These are phyloP conservation scores for Fomitiporia mediterranea DNA, from an alignment of 1,284 basidiomycete species.

Conservation along the genomic window DNA sequence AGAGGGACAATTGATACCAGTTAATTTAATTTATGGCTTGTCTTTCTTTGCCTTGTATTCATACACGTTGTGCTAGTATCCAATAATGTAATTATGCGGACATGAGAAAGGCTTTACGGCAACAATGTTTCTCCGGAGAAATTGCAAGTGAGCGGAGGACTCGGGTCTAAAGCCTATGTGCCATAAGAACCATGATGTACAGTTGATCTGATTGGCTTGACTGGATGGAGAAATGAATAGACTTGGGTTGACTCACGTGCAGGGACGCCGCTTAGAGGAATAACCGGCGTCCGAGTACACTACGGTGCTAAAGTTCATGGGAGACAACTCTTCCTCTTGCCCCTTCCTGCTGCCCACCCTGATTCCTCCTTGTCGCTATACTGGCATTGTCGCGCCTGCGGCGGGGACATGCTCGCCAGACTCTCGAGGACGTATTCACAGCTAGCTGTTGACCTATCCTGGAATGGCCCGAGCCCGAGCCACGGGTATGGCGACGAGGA, in stretches of 20 bases:
- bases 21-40: no score
- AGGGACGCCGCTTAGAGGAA: slow-evolving; percentile 3
- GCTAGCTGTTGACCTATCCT: not conserved
- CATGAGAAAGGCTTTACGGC: no score
- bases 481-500: not conserved
- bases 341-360: slow-evolving; percentile 1
- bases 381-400: not conserved
- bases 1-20: not conserved
- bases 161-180: not conserved
- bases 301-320: not conserved
- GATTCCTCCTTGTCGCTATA: not conserved
- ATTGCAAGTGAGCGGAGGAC: no score
- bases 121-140: no score
- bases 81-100: no score
- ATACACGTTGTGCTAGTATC: no score
- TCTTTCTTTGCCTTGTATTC: no score
- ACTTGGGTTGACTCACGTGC: not conserved
- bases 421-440: slow-evolving; percentile 10
- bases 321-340: not conserved
- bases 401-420: slow-evolving; percentile 18
- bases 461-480: not conserved
- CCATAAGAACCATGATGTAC: not conserved
- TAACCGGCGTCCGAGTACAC: slow-evolving; percentile 7
- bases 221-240: not conserved
- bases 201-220: not conserved